These are phyloP conservation scores for Panus rudis DNA, from an alignment of 768 basidiomycete species.

Conservation along the genomic window DNA sequence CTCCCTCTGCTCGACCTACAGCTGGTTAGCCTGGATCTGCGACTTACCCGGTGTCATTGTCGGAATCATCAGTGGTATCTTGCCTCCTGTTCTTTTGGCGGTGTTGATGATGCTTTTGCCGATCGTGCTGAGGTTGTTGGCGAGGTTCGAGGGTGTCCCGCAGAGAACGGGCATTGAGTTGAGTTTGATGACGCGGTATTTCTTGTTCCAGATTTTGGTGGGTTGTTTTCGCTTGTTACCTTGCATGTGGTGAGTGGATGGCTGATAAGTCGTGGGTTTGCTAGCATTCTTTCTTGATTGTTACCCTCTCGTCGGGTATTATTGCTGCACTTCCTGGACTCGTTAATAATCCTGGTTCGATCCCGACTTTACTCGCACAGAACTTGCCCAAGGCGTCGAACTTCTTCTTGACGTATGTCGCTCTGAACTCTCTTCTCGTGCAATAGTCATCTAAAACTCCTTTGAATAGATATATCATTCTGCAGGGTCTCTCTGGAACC, in stretches of 20 bases:
- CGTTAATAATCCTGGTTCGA: constrained; percentile 56
- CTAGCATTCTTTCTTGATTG: constrained; percentile 90
- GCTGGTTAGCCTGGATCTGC: constrained; percentile 85
- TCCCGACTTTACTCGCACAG: constrained; percentile 65
- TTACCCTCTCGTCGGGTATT: constrained; percentile 81
- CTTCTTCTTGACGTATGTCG: constrained; percentile 79
- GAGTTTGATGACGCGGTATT: constrained; percentile 87
- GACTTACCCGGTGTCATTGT: constrained; percentile 53
- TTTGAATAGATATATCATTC: constrained; percentile 57
- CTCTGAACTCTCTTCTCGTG: neutral
- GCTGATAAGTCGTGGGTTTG: neutral
- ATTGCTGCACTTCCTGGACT: constrained; percentile 61
- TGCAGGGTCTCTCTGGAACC: constrained; percentile 75
- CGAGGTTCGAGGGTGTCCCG: constrained; percentile 85
- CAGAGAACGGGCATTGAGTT: constrained; percentile 78
- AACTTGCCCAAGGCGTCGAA: constrained; percentile 80
- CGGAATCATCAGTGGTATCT: constrained; percentile 84
- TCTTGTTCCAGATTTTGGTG: constrained; percentile 88
- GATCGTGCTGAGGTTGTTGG: constrained; percentile 76
- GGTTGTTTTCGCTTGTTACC: constrained; percentile 19
- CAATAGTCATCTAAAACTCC: neutral
- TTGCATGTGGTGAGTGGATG: neutral
- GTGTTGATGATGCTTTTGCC: constrained; percentile 87
- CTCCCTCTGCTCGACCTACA: constrained; percentile 51
- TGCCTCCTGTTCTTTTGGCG: constrained; percentile 82